Evolutionary conservation across 257 asterid genomes (phyloP).

Genomic region (Ilex asprella): DNA sequence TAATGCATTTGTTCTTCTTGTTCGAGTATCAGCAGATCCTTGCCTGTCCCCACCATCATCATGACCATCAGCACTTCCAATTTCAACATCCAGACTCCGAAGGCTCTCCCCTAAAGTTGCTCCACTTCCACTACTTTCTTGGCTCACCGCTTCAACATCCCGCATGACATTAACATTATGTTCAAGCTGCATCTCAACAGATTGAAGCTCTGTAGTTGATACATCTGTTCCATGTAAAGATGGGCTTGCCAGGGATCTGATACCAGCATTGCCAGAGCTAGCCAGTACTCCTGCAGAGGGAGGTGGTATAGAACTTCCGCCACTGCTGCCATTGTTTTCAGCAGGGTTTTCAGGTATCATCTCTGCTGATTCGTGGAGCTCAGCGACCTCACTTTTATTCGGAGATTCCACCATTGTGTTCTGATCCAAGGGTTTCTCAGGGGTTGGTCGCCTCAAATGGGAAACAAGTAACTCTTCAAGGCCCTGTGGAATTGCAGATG

Average conservation of each 20-base stretch:
- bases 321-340: constrained; percentile 34
- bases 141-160: constrained; percentile 96
- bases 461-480: constrained; percentile 83
- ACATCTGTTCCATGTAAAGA: constrained; percentile 43
- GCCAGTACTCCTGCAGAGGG: constrained; percentile 39
- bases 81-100: constrained; percentile 93
- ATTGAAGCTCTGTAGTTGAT: constrained; percentile 43
- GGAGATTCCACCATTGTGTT: constrained; percentile 34
- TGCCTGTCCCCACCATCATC: constrained; percentile 89
- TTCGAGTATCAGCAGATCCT: constrained; percentile 46
- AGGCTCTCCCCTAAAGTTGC: constrained; percentile 93
- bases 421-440: constrained; percentile 48
- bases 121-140: constrained; percentile 93
- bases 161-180: constrained; percentile 51
- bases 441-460: constrained; percentile 59
- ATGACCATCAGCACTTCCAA: constrained; percentile 98
- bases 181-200: constrained; percentile 67
- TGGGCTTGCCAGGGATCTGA: constrained; percentile 32
- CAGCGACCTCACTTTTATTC: constrained; percentile 43
- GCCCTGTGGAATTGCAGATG: constrained; percentile 73
- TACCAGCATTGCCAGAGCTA: constrained; percentile 34
- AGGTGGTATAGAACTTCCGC: constrained; percentile 29
- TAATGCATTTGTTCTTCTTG: constrained; percentile 54
- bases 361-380: constrained; percentile 42
- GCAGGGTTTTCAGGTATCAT: constrained; percentile 30